Base-by-base conservation (phyloP, 139 green algal genomes). In the Chlorella sp. region DNA sequence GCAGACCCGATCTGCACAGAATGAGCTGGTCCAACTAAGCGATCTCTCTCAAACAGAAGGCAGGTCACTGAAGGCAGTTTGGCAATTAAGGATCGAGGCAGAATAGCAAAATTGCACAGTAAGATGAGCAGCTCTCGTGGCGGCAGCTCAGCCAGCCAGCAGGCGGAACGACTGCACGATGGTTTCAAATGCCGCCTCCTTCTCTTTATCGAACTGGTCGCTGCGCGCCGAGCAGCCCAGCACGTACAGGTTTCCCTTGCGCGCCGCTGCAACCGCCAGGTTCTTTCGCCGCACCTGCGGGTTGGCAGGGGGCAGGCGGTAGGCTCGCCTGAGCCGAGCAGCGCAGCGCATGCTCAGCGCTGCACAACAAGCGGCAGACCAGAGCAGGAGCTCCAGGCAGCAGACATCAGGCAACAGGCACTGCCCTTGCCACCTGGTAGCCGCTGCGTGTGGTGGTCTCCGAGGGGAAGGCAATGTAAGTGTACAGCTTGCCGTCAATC, bases 381-480 rank as follows among this genome's bases (percentile, higher is more conserved):
- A n/a, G n/a, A n/a, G n/a, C n/a, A n/a, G n/a, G n/a, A n/a, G n/a
- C n/a, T n/a, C n/a, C n/a, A n/a, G n/a, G n/a, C n/a, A n/a, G n/a
- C n/a, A n/a, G n/a, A n/a, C n/a, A n/a, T n/a, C n/a, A n/a, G n/a
- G n/a, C n/a, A n/a, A n/a, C n/a, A n/a, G n/a, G n/a, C n/a, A n/a
- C n/a, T n/a, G n/a, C n/a, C n/a, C n/a, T n/a, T n/a, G n/a, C n/a
- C 34, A 74, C 70, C 68, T 94, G 85, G 87, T 96, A 96, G 20
- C 93, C 92, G 65, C 81, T 91, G 41, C 93, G 84, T 0, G 94
- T 96, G 47, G 89, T 87, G 1, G 94, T 96, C 36, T 93, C 87
- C 0, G 82, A 91, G 25, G 93, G 91, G 74, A 95, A 97, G 30
- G 85, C 57, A 0, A 96, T 69, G 75, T 95, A 95, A 0, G 88